These are phyloP conservation scores for Suillus variegatus DNA, from an alignment of 768 basidiomycete genomes.

Conservation along the genomic window DNA sequence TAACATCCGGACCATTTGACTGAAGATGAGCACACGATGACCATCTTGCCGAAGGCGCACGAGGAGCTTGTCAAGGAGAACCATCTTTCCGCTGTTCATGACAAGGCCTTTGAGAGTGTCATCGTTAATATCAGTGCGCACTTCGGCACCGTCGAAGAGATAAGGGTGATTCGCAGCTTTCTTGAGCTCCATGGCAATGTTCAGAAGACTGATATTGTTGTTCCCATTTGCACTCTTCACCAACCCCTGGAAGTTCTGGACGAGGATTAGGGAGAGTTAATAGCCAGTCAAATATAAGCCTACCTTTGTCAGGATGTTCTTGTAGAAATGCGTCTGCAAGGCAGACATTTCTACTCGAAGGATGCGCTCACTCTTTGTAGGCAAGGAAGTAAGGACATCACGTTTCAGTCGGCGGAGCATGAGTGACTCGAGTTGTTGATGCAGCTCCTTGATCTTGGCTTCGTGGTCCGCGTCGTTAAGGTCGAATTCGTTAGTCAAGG, in stretches of 20 bases:
- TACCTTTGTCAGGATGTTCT: conserved; percentile 95
- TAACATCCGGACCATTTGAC: conserved; percentile 98
- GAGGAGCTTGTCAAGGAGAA: conserved; percentile 96
- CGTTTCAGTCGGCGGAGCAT: conserved; percentile 95
- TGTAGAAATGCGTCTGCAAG: conserved; percentile 97
- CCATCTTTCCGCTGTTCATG: conserved; percentile 99
- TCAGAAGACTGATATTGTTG: conserved; percentile 92
- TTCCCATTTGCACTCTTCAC: conserved; percentile 88
- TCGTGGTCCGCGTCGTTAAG: conserved; percentile 92
- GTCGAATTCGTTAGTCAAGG: conserved; percentile 93
- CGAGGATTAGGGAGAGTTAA: conserved; percentile 9
- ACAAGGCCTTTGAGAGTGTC: conserved; percentile 94
- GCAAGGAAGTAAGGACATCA: conserved; percentile 93
- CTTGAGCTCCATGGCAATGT: conserved; percentile 99
- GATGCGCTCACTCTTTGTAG: conserved; percentile 98
- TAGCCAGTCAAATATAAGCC: conserved; percentile 12
- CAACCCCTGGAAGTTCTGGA: conserved; percentile 89
- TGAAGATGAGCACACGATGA: conserved; percentile 97
- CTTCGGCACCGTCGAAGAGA: conserved; percentile 95
- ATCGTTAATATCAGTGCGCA: conserved; percentile 57
- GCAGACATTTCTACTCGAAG: conserved; percentile 96
- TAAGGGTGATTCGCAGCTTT: conserved; percentile 99
- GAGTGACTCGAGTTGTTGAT: conserved; percentile 86
- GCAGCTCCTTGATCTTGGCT: conserved; percentile 92
- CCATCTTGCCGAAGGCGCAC: conserved; percentile 85